These are phyloP conservation scores for Fistulinella prunicolor DNA, from an alignment of 768 basidiomycete species.

Conservation along the genomic window DNA sequence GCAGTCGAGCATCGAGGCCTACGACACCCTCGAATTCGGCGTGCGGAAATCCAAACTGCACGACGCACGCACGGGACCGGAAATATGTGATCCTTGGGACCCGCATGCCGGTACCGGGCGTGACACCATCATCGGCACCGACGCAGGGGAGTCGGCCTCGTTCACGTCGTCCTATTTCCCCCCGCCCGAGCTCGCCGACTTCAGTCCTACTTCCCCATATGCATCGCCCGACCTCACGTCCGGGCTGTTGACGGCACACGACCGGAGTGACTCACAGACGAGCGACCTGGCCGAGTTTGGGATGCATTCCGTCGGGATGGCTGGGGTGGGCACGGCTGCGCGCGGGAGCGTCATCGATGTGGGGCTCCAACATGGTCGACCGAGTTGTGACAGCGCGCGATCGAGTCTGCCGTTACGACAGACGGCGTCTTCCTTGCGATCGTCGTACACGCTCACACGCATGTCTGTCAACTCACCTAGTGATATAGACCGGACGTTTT, in stretches of 20 bases:
- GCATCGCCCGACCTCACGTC: constrained; percentile 27
- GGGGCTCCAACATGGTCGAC: constrained; percentile 7
- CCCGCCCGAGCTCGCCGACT: neutral
- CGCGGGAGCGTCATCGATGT: constrained; percentile 30
- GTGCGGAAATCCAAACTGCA: no score
- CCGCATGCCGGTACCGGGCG: constrained; percentile 21
- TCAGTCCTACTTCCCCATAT: constrained; percentile 24
- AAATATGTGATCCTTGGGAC: constrained; percentile 24
- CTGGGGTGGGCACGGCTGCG: constrained; percentile 44
- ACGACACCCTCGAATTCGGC: constrained; percentile 6
- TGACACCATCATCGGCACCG: constrained; percentile 31
- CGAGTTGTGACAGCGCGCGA: constrained; percentile 12
- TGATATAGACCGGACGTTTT: constrained; percentile 10
- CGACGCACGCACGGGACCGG: no score
- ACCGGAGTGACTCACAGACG: constrained; percentile 14
- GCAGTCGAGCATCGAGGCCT: constrained; percentile 19
- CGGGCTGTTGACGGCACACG: constrained; percentile 33
- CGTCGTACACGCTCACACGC: constrained; percentile 1
- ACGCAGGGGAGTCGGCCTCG: constrained; percentile 14
- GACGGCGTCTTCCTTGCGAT: constrained; percentile 2
- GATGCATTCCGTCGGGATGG: constrained; percentile 34
- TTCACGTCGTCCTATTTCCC: constrained; percentile 12
- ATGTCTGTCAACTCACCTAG: neutral
- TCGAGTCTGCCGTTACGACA: constrained; percentile 11
- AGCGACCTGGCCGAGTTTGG: constrained; percentile 24